These are phyloP conservation scores for Talaromyces pinophilus DNA, from an alignment of 2,329 filamentous ascomycete species.

Conservation along the genomic window DNA sequence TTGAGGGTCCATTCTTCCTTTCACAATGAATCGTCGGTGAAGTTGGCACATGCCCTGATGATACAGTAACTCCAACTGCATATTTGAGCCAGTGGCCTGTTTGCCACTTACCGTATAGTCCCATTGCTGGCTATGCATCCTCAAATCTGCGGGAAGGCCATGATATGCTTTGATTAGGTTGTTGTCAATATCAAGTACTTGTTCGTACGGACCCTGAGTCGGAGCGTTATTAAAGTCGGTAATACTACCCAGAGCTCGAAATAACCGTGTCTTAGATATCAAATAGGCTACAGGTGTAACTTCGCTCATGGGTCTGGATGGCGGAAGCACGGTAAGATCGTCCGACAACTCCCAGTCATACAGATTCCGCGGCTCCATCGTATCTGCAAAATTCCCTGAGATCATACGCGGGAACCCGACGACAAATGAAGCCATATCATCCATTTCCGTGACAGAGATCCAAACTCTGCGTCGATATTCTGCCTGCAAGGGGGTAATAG, in stretches of 20 bases:
- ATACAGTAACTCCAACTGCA: constrained; percentile 54
- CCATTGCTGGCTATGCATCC: constrained; percentile 11
- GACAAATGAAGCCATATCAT: constrained; percentile 66
- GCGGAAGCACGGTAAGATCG: constrained; percentile 56
- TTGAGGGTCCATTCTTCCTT: constrained; percentile 72
- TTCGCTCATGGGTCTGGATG: constrained; percentile 58
- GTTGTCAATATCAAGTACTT: constrained; percentile 61
- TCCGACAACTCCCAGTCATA: constrained; percentile 66
- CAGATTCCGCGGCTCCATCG: constrained; percentile 61
- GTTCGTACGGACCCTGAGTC: constrained; percentile 56
- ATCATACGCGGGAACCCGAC: constrained; percentile 68
- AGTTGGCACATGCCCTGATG: constrained; percentile 89
- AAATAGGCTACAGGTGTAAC: constrained; percentile 57
- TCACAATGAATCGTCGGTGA: constrained; percentile 79
- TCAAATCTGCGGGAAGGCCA: constrained; percentile 69
- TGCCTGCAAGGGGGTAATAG: constrained; percentile 61
- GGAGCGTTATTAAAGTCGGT: constrained; percentile 43
- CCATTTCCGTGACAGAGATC: constrained; percentile 58
- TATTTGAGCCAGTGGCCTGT: constrained; percentile 11
- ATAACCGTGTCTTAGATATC: constrained; percentile 50
- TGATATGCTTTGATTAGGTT: constrained; percentile 59
- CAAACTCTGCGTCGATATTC: constrained; percentile 58
- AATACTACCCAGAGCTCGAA: constrained; percentile 48
- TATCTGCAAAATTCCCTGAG: constrained; percentile 64
- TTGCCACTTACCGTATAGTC: constrained; percentile 5